These are phyloP conservation scores for Stenocarpella maydis DNA, from an alignment of 2,329 filamentous ascomycete genomes.

Conservation along the genomic window DNA sequence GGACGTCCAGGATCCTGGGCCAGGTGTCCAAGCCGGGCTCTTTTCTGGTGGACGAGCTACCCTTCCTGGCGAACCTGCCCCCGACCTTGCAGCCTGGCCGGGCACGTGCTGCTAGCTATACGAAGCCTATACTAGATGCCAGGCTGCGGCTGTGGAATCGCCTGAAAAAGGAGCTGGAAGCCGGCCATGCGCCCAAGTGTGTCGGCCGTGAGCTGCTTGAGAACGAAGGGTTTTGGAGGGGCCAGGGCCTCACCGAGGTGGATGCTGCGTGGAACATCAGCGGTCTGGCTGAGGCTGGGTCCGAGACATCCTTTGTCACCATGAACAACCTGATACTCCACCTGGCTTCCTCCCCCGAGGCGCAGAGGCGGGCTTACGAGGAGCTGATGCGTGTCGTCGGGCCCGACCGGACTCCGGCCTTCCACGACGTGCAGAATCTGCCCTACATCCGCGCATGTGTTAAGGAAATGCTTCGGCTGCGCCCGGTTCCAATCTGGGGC, in stretches of 20 bases:
- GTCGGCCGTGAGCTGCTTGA: constrained; percentile 19
- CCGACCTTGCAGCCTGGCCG: constrained; percentile 40
- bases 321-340: constrained; percentile 43
- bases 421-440: constrained; percentile 42
- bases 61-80: constrained; percentile 39
- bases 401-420: constrained; percentile 40
- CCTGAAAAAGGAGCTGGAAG: neutral
- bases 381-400: constrained; percentile 52
- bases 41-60: constrained; percentile 42
- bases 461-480: constrained; percentile 28
- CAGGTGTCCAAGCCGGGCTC: constrained; percentile 38
- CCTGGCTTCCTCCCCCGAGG: constrained; percentile 36
- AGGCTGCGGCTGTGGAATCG: constrained; percentile 7
- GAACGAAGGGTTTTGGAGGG: constrained; percentile 37
- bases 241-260: constrained; percentile 40
- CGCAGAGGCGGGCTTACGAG: constrained; percentile 51
- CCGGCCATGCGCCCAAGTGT: constrained; percentile 19
- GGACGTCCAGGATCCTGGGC: constrained; percentile 37
- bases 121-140: constrained; percentile 19
- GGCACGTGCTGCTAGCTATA: constrained; percentile 1
- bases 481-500: constrained; percentile 41
- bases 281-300: constrained; percentile 48
- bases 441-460: constrained; percentile 31
- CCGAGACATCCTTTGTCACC: constrained; percentile 47
- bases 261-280: constrained; percentile 40